Conservation (phyloP, 139 green algal genomes). For the Auxenochlorella pyrenoidosa region DNA sequence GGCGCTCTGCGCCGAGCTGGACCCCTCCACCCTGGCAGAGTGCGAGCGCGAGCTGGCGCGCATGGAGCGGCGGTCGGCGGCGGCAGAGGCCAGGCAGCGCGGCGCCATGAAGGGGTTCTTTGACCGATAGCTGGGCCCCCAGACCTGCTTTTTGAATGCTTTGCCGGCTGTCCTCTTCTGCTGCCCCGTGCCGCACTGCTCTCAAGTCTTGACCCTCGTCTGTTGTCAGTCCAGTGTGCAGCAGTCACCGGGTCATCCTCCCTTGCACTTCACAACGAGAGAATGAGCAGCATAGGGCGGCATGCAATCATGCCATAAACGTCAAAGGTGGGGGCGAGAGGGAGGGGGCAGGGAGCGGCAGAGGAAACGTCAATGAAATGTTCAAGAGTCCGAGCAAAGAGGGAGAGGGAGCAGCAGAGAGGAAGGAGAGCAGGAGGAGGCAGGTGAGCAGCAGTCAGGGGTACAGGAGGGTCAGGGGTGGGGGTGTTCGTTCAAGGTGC, state of each 20-base stretch:
- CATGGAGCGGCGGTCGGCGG: conserved; percentile 15
- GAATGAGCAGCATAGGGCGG: too few relatives aligned
- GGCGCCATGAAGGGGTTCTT: conserved; percentile 38
- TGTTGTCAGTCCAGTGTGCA: too few relatives aligned
- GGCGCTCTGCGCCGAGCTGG: conserved; percentile 12
- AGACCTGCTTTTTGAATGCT: too few relatives aligned
- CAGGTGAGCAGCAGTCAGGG: background rate
- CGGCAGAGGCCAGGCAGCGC: conserved; percentile 40
- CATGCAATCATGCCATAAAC: too few relatives aligned
- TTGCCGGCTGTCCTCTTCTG: too few relatives aligned
- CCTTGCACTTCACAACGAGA: too few relatives aligned
- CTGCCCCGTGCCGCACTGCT: too few relatives aligned
- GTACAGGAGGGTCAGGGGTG: background rate
- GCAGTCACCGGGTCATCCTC: too few relatives aligned
- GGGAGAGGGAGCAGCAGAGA: background rate
- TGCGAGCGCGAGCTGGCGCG: conserved; percentile 39
- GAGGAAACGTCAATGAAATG: background rate
- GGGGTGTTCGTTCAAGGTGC: background rate
- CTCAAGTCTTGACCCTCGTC: too few relatives aligned
- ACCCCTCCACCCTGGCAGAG: conserved; percentile 26
- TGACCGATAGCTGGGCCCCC: background rate
- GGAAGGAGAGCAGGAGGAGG: background rate
- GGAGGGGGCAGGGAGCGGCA: background rate
- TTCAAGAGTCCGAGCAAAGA: background rate
- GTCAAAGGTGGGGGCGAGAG: too few relatives aligned